phyloP scores from a whole-genome alignment of 306 rosid genomes.

The Sophora flavescens region DNA sequence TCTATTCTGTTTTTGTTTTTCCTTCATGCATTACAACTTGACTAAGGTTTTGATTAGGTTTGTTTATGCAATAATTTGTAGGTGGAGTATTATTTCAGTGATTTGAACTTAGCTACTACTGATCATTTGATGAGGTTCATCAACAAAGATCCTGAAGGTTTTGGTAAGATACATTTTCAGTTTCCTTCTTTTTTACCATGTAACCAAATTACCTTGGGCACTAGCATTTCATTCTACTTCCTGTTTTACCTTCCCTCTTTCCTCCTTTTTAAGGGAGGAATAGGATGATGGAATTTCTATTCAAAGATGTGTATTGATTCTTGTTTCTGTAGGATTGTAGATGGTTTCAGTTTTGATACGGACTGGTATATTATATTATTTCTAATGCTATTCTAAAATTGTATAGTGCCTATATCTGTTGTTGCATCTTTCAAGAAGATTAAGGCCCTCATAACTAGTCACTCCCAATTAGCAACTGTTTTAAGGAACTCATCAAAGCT shows the following conservation, averaged over 20 bases:
- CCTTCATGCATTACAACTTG: constrained; percentile 27
- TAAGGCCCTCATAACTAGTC: constrained; percentile 76
- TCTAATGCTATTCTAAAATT: constrained; percentile 47
- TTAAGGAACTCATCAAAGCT: constrained; percentile 90
- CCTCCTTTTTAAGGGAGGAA: constrained; percentile 31
- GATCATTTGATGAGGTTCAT: constrained; percentile 98
- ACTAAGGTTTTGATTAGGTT: constrained; percentile 40
- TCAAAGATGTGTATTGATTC: constrained; percentile 23
- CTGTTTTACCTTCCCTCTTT: constrained; percentile 17
- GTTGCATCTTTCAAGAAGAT: constrained; percentile 99
- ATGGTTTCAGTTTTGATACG: constrained; percentile 35
- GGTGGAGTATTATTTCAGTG: constrained; percentile 99
- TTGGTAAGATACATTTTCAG: constrained; percentile 62
- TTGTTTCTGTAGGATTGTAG: constrained; percentile 35
- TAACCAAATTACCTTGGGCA: constrained; percentile 17
- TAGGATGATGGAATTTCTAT: constrained; percentile 27
- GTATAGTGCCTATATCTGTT: constrained; percentile 87
- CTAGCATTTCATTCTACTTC: constrained; percentile 34
- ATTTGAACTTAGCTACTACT: constrained; percentile 93
- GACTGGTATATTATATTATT: constrained; percentile 33
- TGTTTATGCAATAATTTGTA: constrained; percentile 50
- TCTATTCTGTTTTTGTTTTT: background rate
- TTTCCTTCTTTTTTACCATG: constrained; percentile 28
- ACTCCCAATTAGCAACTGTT: constrained; percentile 87
- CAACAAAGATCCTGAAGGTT: constrained; percentile 92